phyloP scores from a whole-genome alignment of 2,329 filamentous ascomycete species.

The Fusarium globosum region DNA sequence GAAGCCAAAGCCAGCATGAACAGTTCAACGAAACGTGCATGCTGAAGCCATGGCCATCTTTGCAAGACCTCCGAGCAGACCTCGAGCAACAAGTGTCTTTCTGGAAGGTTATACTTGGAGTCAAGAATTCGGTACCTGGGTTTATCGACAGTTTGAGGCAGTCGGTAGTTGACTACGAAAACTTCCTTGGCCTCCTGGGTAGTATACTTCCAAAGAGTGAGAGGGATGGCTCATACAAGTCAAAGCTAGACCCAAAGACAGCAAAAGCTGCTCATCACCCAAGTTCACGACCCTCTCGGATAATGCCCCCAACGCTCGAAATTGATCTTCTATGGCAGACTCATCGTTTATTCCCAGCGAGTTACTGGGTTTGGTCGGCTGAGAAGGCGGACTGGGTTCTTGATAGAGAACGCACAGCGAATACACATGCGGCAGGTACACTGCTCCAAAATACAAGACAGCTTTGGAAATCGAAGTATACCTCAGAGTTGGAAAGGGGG shows the following conservation, averaged over 20 bases:
- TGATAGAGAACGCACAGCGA: neutral
- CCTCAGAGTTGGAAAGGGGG: accelerated
- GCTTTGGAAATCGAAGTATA: neutral
- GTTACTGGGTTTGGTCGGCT: neutral
- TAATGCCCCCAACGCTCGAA: neutral
- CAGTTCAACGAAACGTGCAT: neutral
- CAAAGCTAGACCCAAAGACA: neutral
- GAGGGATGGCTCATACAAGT: neutral
- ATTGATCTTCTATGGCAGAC: slow-evolving; percentile 9
- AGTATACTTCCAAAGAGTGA: neutral
- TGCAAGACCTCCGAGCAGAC: neutral
- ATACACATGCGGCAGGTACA: accelerated
- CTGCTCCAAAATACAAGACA: neutral
- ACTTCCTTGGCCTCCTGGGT: neutral
- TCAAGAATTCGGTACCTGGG: accelerated
- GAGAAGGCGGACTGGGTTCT: slow-evolving; percentile 1
- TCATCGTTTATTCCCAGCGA: neutral
- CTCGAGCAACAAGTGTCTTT: neutral
- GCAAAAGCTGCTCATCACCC: accelerated
- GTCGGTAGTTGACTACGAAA: neutral
- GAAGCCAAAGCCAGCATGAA: neutral
- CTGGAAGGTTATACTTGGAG: neutral
- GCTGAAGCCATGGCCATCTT: neutral
- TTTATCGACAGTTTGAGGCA: accelerated
- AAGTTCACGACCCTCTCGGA: accelerated